phyloP scores from a whole-genome alignment of 768 basidiomycete species.

The Rhodotorula graminis region DNA sequence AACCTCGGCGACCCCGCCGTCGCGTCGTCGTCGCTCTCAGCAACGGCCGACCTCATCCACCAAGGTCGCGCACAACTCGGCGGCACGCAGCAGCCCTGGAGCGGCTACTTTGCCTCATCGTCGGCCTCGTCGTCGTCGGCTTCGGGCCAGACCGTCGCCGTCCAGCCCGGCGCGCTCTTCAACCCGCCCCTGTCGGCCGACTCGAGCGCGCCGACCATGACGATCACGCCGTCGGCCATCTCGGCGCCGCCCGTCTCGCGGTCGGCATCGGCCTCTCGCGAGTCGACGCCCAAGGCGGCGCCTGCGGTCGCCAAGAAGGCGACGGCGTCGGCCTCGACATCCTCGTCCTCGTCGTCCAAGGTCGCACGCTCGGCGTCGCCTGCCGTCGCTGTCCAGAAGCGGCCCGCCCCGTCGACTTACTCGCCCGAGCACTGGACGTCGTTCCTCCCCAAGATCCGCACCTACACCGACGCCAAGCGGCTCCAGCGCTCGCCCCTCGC shows the following conservation, averaged over 20 bases:
- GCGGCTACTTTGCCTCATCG: not conserved
- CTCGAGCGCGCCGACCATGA: not conserved
- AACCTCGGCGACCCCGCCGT: not conserved
- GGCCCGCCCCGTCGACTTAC: not conserved
- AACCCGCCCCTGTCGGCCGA: not conserved
- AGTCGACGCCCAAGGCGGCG: not conserved
- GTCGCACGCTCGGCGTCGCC: not conserved
- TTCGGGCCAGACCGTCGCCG: not conserved
- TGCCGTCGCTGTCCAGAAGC: not conserved
- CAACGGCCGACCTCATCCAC: not conserved
- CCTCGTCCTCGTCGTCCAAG: not conserved
- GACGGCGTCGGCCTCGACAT: not conserved
- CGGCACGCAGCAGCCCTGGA: not conserved
- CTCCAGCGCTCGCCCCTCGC: conserved; percentile 1
- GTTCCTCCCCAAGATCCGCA: not conserved
- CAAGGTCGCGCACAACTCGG: not conserved
- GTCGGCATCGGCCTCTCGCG: not conserved
- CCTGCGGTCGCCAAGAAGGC: not conserved
- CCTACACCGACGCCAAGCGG: not conserved
- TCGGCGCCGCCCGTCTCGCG: not conserved
- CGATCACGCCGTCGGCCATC: not conserved
- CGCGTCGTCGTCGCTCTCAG: not conserved
- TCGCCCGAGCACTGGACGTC: not conserved
- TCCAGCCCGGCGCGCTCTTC: not conserved
- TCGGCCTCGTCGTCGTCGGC: not conserved